Percentiles rank a stretch among this genome's conserved stretches.
phyloP scores from a whole-genome alignment of 2,329 filamentous ascomycete genomes.

The Orbilia quercus region DNA sequence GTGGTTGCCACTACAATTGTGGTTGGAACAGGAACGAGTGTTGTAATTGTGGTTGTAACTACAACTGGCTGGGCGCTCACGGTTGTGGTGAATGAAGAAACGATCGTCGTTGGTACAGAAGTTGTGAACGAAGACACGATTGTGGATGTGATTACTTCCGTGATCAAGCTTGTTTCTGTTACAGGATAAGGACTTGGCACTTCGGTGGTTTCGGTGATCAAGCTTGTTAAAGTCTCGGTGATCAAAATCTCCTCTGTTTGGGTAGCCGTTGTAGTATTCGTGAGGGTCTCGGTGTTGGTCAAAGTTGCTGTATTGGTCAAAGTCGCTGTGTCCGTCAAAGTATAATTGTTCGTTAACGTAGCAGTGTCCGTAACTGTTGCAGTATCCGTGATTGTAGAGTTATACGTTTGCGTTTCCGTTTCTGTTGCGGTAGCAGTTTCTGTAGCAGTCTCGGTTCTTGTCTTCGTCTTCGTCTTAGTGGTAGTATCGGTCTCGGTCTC shows the following conservation, averaged over 20 bases:
- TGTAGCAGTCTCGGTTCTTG: conserved; percentile 20
- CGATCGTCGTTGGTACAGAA: conserved; percentile 42
- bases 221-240: conserved; percentile 36
- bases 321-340: conserved; percentile 19
- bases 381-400: conserved; percentile 11
- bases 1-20: conserved; percentile 24
- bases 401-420: conserved; percentile 12
- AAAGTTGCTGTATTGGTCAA: conserved; percentile 1
- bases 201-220: conserved; percentile 42
- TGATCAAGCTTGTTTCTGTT: conserved; percentile 40
- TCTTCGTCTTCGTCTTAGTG: conserved; percentile 12
- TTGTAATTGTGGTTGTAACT: conserved; percentile 35
- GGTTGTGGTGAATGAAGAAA: conserved; percentile 48
- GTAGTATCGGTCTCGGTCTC: conserved; percentile 7
- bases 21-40: conserved; percentile 29
- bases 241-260: conserved; percentile 27
- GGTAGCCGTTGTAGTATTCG: conserved; percentile 7
- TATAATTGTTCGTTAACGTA: conserved; percentile 22
- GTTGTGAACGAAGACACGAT: conserved; percentile 41
- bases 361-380: conserved; percentile 11
- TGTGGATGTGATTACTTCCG: conserved; percentile 33
- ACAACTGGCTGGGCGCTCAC: conserved; percentile 21
- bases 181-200: conserved; percentile 48
- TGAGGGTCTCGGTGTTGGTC: conserved; percentile 5
- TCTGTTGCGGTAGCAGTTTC: conserved; percentile 10